Percentiles rank a stretch among this genome's conserved stretches.
Evolutionary conservation across 1,284 basidiomycete species (phyloP).

Genomic region (Cystobasidium sp.): DNA sequence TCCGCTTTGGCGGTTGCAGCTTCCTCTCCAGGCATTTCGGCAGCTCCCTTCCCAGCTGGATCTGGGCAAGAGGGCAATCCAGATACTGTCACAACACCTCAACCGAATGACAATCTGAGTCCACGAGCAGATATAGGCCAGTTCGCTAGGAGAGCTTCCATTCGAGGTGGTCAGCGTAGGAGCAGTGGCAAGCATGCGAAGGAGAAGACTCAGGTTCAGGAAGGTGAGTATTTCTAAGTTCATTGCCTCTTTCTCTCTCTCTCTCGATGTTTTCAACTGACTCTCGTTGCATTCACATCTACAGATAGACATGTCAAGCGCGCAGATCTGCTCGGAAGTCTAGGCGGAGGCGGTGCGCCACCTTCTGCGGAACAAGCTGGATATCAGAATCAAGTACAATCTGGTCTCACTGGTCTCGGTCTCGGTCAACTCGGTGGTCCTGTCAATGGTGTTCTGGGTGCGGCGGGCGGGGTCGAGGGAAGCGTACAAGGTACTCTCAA

Average conservation of each 20-base stretch:
- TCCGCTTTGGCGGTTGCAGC: conserved; percentile 25
- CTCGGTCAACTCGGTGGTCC: conserved; percentile 12
- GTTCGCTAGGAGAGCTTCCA: conserved; percentile 1
- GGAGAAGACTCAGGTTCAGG: not conserved
- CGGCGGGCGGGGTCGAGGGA: not conserved
- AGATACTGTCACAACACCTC: conserved; percentile 7
- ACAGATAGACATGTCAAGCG: not conserved
- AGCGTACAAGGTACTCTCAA: conserved; percentile 4
- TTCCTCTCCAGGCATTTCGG: conserved; percentile 20
- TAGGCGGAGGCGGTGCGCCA: conserved; percentile 1
- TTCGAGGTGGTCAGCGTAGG: conserved; percentile 3
- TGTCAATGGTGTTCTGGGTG: conserved; percentile 7
- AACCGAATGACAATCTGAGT: conserved; percentile 17
- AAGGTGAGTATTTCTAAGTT: not conserved
- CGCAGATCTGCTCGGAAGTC: not conserved
- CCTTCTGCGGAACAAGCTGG: not conserved
- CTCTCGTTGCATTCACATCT: not conserved
- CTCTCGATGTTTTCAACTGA: not conserved
- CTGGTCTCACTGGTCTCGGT: conserved; percentile 12
- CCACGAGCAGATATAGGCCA: conserved; percentile 13
- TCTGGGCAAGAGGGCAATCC: not conserved
- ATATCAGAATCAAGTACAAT: conserved; percentile 6
- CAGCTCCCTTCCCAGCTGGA: conserved; percentile 37
- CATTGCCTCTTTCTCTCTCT: not conserved
- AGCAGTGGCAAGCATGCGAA: conserved; percentile 15